Evolutionary conservation across 2,329 filamentous ascomycete genomes (phyloP), one percentile per base, ranked within the genome.

Genomic region (Cryphonectria carpinicola): DNA sequence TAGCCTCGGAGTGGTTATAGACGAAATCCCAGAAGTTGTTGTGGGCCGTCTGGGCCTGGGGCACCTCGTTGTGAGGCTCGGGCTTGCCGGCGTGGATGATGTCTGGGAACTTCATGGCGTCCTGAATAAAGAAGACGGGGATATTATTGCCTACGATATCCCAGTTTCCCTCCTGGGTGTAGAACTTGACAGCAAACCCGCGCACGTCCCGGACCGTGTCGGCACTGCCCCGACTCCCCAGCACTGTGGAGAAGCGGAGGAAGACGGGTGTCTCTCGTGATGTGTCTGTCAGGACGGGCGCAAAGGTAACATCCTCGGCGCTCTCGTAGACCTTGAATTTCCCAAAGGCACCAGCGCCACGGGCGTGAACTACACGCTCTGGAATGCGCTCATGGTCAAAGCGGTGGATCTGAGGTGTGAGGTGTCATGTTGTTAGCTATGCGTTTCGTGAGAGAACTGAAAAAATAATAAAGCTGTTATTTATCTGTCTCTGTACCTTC

Each of bases 131-230:
- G 80, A 93, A 93, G 17, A 93, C 89, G 0, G 91, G 90, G 60
- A 92, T 92, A 74, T 93, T 89, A 80, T 94, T 93, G 46, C 90
- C 90, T 2, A 92, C 89, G 41, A 92, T 83, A 73, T 93, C 91
- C 89, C 90, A 93, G 75, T 93, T 94, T 4, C 92, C 92, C 76
- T 95, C 92, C 0, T 92, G 82, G 0, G 92, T 94, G 77, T 94
- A 94, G 76, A 93, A 89, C 79, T 93, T 93, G 73, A 93, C 81
- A 0, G 93, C 92, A 73, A 95, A 96, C 1, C 93, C 93, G 52
- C 92, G 88, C 2, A 94, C 91, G 82, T 96, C 93, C n/a, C 93
- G 88, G 1, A 94, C 93, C 0, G 92, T 95, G 77, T 96, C 93
- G 7, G 92, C 91, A 66, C 90, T 93, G 17, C 93, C 93, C 46